Evolutionary conservation across 2,329 filamentous ascomycete species (phyloP), one percentile per base, ranked within the genome.

Genomic region (Curvularia lunata): DNA sequence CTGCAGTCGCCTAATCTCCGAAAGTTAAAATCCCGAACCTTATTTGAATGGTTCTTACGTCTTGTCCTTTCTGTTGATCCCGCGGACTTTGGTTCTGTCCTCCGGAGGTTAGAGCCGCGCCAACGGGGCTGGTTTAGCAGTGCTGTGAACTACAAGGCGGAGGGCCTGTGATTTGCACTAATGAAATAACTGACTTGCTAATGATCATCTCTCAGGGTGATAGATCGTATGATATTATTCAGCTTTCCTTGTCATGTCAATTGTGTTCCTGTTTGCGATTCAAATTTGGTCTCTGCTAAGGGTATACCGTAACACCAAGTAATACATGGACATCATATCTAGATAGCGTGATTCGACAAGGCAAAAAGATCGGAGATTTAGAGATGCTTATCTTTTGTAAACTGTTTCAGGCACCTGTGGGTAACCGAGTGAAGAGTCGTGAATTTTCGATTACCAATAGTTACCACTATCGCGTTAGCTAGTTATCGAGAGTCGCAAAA

Each of bases 11-110:
- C 27, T 30, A 10, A 30, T 30, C 28, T 2, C 28, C 28, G 77
- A 67, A 84, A 85, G 28, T 79, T 77, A 1, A 83, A 83, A 67
- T 85, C 82, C 28, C 74, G 67, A 62, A 12, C 12, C 10, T 12
- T 30, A 9, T 9, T 12, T 30, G 28, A 9, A 10, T 3, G 82
- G 80, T 0, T 3, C 16, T 3, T n/a, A n/a, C 6, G 2, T 34
- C 9, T 73, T 77, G 10, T 83, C 72, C 9, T 77, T 63, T 25
- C 69, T 73, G 64, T 85, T 85, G 70, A 84, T 82, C 51, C 77
- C 78, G 7, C 73, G 28, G 13, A 63, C 56, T 42, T 48, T 12
- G 21, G 18, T 63, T 40, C 5, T 56, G 40, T 32, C 47, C n/a
- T 45, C 43, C 21, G n/a, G 57, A 47, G 3, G 58, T 53, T 23